Conservation (phyloP, 2,329 filamentous ascomycete species). For the Myotisia sp. region DNA sequence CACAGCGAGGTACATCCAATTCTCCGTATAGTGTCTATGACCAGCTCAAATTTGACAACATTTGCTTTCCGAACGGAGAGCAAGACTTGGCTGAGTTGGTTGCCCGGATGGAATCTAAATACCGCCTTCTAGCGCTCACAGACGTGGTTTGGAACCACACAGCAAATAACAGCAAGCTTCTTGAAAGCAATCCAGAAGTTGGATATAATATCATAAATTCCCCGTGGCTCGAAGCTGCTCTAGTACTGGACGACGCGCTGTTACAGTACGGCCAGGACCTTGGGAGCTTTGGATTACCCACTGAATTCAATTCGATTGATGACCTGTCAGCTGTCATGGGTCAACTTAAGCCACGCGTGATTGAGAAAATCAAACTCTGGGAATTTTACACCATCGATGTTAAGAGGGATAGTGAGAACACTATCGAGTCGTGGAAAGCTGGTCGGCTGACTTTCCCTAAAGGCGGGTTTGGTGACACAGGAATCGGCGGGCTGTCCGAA, state of each 20-base stretch:
- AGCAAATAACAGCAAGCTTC: slow-evolving; percentile 86
- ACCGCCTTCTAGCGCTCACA: slow-evolving; percentile 74
- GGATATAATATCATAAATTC: slow-evolving; percentile 90
- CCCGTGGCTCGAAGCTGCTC: slow-evolving; percentile 51
- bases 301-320: slow-evolving; percentile 51
- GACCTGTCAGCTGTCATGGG: slow-evolving; percentile 75
- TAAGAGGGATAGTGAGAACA: slow-evolving; percentile 53
- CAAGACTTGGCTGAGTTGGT: slow-evolving; percentile 65
- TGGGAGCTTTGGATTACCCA: slow-evolving; percentile 58
- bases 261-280: slow-evolving; percentile 49
- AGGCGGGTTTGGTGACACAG: slow-evolving; percentile 35
- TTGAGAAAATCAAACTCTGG: slow-evolving; percentile 70
- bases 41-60: slow-evolving; percentile 72
- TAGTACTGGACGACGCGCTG: slow-evolving; percentile 68
- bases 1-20: slow-evolving; percentile 76
- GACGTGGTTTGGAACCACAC: slow-evolving; percentile 98
- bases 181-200: slow-evolving; percentile 84
- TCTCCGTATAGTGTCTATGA: slow-evolving; percentile 96
- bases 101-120: slow-evolving; percentile 65
- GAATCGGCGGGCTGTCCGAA: slow-evolving; percentile 37
- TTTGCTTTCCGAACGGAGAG: slow-evolving; percentile 72
- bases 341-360: slow-evolving; percentile 64
- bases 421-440: slow-evolving; percentile 56
- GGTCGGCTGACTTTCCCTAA: slow-evolving; percentile 44
- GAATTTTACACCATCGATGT: slow-evolving; percentile 83